A percentile compares a stretch with the other conserved stretches of the same genome.
Conservation (phyloP, 1,284 basidiomycete genomes). For the Tilletia caries region DNA sequence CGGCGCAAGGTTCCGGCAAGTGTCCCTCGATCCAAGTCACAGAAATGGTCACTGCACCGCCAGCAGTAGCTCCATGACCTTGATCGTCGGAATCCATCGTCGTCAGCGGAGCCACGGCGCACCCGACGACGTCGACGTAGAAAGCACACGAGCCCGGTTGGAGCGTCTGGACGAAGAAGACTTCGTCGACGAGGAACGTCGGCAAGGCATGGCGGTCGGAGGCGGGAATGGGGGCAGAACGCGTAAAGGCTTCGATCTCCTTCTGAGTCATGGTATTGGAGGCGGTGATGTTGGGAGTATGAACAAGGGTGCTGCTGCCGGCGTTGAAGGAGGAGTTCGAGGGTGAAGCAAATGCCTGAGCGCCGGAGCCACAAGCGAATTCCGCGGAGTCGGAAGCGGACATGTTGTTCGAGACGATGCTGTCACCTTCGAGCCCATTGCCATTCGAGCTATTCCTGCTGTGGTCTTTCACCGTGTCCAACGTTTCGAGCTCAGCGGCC, state of each 20-base stretch:
- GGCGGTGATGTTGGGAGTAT: not conserved
- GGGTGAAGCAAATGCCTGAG: too few species aligned
- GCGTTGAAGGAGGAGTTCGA: too few species aligned
- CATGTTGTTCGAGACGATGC: too few species aligned
- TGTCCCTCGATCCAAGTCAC: not conserved
- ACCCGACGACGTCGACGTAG: constrained; percentile 5
- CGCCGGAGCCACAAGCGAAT: too few species aligned
- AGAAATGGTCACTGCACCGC: not conserved
- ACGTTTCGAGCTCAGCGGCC: too few species aligned
- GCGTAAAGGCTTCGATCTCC: too few species aligned
- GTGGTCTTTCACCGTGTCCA: too few species aligned
- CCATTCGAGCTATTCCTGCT: too few species aligned
- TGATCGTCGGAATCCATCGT: not conserved
- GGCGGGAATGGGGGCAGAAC: not conserved
- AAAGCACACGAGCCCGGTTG: constrained; percentile 9
- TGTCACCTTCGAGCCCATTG: too few species aligned
- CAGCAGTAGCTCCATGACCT: not conserved
- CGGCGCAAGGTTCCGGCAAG: not conserved
- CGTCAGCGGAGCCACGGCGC: not conserved
- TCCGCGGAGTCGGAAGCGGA: too few species aligned
- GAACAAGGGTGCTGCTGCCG: not conserved
- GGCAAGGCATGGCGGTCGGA: not conserved
- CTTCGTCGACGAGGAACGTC: not conserved
- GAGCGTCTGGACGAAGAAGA: constrained; percentile 5
- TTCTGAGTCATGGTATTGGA: not conserved